These are phyloP conservation scores for Cercospora janseana DNA, from an alignment of 2,329 filamentous ascomycete species.

Conservation along the genomic window DNA sequence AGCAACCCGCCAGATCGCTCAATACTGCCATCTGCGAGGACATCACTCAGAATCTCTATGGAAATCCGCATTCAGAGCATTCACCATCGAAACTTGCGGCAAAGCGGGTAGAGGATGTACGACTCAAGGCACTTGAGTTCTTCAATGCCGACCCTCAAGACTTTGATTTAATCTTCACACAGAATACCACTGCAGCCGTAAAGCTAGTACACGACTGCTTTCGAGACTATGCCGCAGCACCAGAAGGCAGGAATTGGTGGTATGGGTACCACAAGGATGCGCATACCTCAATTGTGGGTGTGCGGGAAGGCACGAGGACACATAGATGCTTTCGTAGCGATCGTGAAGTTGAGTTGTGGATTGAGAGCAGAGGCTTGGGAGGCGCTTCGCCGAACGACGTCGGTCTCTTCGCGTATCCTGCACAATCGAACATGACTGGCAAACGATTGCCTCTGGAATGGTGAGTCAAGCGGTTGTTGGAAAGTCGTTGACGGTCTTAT, in stretches of 20 bases:
- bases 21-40: slow-evolving; percentile 73
- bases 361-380: slow-evolving; percentile 45
- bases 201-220: slow-evolving; percentile 81
- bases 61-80: slow-evolving; percentile 87
- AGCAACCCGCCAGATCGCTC: slow-evolving; percentile 62
- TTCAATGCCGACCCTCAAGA: slow-evolving; percentile 76
- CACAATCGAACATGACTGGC: slow-evolving; percentile 89
- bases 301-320: slow-evolving; percentile 64
- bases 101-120: slow-evolving; percentile 70
- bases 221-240: slow-evolving; percentile 49
- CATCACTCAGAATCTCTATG: slow-evolving; percentile 74
- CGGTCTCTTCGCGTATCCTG: slow-evolving; percentile 73
- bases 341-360: slow-evolving; percentile 63
- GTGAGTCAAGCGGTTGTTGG: slow-evolving; percentile 45
- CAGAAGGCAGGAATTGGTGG: slow-evolving; percentile 41
- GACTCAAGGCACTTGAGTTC: slow-evolving; percentile 69
- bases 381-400: slow-evolving; percentile 27
- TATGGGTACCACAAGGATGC: slow-evolving; percentile 72
- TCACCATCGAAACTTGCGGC: slow-evolving; percentile 74
- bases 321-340: slow-evolving; percentile 67
- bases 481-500: background rate
- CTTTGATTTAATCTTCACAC: slow-evolving; percentile 84
- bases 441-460: slow-evolving; percentile 70
- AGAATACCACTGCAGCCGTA: slow-evolving; percentile 84
- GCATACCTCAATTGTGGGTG: slow-evolving; percentile 81